Evolutionary conservation across 2,329 filamentous ascomycete species (phyloP).

Genomic region (Microcyclospora tardicrescens): DNA sequence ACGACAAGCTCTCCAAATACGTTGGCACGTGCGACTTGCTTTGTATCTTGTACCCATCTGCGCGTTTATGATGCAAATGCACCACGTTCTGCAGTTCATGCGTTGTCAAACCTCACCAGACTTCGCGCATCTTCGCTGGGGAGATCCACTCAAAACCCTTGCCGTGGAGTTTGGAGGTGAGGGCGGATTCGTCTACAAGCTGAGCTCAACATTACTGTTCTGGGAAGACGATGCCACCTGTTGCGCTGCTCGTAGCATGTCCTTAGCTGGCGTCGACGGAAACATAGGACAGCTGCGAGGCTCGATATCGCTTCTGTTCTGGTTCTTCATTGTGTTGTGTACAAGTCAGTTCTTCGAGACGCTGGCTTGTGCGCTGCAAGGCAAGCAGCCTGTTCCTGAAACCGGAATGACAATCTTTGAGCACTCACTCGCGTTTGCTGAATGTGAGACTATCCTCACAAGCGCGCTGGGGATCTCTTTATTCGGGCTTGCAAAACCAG

Average conservation of each 20-base stretch:
- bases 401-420: conserved; percentile 96
- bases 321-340: conserved; percentile 55
- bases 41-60: conserved; percentile 60
- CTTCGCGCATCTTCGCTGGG: conserved; percentile 35
- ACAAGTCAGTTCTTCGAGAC: conserved; percentile 82
- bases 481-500: conserved; percentile 39
- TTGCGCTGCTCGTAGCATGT: conserved; percentile 65
- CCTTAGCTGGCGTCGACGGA: conserved; percentile 35
- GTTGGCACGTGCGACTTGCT: conserved; percentile 57
- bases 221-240: conserved; percentile 62
- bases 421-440: conserved; percentile 87
- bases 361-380: conserved; percentile 75
- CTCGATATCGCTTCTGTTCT: conserved; percentile 66
- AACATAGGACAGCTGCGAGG: conserved; percentile 48
- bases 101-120: conserved; percentile 66
- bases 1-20: conserved; percentile 61
- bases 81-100: conserved; percentile 65
- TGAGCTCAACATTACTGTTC: conserved; percentile 60
- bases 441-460: conserved; percentile 78
- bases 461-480: conserved; percentile 66
- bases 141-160: conserved; percentile 29
- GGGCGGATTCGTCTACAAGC: conserved; percentile 55
- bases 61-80: conserved; percentile 55
- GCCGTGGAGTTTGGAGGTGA: conserved; percentile 40
- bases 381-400: conserved; percentile 65